phyloP scores from a whole-genome alignment of 306 rosid species.

The Lathyrus aphaca region DNA sequence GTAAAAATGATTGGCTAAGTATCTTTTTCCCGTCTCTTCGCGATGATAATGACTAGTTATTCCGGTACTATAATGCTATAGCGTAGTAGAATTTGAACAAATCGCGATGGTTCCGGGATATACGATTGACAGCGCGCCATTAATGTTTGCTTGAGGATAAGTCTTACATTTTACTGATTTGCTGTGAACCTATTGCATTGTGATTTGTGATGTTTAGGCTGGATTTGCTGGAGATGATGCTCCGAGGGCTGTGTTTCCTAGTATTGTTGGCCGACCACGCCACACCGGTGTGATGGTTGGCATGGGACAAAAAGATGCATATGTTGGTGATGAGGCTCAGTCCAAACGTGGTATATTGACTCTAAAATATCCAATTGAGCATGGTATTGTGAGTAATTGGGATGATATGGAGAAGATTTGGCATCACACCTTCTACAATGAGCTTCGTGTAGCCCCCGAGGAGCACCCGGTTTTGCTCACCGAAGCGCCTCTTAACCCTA shows the following conservation, averaged over 20 bases:
- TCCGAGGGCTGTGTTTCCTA: constrained; percentile 94
- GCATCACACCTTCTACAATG: constrained; percentile 95
- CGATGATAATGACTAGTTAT: too few relatives aligned
- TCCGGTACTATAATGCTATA: neutral
- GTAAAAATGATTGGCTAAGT: too few relatives aligned
- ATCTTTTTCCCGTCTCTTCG: constrained; percentile 12
- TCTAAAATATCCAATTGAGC: constrained; percentile 85
- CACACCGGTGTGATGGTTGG: constrained; percentile 98
- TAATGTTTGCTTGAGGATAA: neutral
- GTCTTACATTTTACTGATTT: neutral
- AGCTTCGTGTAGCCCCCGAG: constrained; percentile 90
- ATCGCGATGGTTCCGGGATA: neutral
- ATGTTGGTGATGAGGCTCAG: constrained; percentile 94
- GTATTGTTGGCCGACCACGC: constrained; percentile 94
- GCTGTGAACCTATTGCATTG: constrained; percentile 9
- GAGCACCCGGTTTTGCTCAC: constrained; percentile 95
- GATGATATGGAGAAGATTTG: constrained; percentile 97
- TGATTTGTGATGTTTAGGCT: constrained; percentile 57
- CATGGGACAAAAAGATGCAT: constrained; percentile 94
- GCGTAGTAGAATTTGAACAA: neutral
- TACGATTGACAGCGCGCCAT: too few relatives aligned
- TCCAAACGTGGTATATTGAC: constrained; percentile 89
- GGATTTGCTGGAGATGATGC: constrained; percentile 99
- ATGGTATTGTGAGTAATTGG: constrained; percentile 90
- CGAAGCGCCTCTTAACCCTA: constrained; percentile 92